Conservation (phyloP, 2,329 filamentous ascomycete genomes). For the Fusarium brevicatenulatum region DNA sequence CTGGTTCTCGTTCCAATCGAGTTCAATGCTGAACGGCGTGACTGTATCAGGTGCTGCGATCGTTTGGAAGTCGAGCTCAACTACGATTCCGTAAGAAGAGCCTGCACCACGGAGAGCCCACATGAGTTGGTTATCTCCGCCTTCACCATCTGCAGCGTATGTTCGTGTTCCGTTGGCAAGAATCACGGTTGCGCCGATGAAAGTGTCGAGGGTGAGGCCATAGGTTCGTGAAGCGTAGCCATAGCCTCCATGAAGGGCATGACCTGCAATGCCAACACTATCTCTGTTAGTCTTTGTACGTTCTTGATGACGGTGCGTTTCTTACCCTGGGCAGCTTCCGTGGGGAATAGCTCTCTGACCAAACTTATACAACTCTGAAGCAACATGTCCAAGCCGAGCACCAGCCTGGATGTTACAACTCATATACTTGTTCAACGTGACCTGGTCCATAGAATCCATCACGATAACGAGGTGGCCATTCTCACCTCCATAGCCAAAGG, state of each 20-base stretch:
- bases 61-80: conserved; percentile 44
- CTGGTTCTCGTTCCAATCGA: conserved; percentile 30
- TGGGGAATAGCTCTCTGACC: conserved; percentile 57
- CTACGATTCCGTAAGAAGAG: conserved; percentile 47
- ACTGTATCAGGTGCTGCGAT: conserved; percentile 37
- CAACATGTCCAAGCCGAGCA: conserved; percentile 60
- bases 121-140: conserved; percentile 40
- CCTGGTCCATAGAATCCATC: conserved; percentile 52
- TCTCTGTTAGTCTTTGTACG: neutral
- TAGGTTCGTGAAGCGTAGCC: conserved; percentile 45
- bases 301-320: rapidly evolving
- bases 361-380: conserved; percentile 52
- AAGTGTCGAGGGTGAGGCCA: conserved; percentile 45
- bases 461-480: conserved; percentile 55
- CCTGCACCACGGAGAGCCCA: conserved; percentile 48
- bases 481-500: conserved; percentile 56
- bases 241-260: conserved; percentile 46
- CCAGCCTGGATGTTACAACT: conserved; percentile 52
- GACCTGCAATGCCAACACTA: conserved; percentile 46
- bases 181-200: conserved; percentile 45
- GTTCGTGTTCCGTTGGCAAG: conserved; percentile 42
- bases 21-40: conserved; percentile 37
- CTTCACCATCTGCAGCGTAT: conserved; percentile 36
- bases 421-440: conserved; percentile 41
- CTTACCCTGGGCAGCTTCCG: conserved; percentile 64